Evolutionary conservation across 2,329 filamentous ascomycete genomes (phyloP).

Genomic region (Trichoderma koningii): DNA sequence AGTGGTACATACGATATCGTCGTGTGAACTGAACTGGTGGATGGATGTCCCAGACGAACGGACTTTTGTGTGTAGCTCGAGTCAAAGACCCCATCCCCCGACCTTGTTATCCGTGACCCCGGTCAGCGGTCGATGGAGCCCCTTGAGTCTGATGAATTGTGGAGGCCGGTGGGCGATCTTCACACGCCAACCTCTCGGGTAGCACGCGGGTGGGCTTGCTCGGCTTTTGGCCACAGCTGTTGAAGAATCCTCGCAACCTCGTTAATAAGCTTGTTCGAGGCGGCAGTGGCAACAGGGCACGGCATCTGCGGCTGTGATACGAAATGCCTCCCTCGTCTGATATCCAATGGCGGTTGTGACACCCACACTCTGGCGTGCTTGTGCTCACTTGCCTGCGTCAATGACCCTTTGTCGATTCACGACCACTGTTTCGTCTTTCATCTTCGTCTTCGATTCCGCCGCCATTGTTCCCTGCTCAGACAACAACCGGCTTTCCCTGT

Average conservation of each 20-base stretch:
- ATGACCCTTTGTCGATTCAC: background rate
- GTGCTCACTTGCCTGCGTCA: background rate
- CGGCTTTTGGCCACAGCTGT: conserved; percentile 3
- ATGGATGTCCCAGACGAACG: background rate
- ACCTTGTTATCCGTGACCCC: background rate
- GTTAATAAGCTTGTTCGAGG: conserved; percentile 3
- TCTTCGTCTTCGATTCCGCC: background rate
- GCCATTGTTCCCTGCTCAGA: background rate
- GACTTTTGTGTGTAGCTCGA: too few relatives aligned
- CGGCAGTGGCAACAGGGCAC: background rate
- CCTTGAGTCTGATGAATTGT: conserved; percentile 14
- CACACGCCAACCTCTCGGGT: background rate
- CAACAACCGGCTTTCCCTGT: background rate
- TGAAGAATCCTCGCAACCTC: background rate
- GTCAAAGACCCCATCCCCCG: background rate
- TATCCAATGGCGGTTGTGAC: background rate
- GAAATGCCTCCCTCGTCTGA: background rate
- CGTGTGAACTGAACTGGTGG: too few relatives aligned
- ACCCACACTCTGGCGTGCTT: background rate
- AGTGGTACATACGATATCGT: background rate
- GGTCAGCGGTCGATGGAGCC: conserved; percentile 1
- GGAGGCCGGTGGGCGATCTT: conserved; percentile 13
- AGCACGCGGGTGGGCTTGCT: conserved; percentile 9
- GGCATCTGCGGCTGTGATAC: background rate
- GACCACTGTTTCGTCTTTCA: background rate